Evolutionary conservation across 306 rosid species (phyloP).

Genomic region (Sicyos edulis): DNA sequence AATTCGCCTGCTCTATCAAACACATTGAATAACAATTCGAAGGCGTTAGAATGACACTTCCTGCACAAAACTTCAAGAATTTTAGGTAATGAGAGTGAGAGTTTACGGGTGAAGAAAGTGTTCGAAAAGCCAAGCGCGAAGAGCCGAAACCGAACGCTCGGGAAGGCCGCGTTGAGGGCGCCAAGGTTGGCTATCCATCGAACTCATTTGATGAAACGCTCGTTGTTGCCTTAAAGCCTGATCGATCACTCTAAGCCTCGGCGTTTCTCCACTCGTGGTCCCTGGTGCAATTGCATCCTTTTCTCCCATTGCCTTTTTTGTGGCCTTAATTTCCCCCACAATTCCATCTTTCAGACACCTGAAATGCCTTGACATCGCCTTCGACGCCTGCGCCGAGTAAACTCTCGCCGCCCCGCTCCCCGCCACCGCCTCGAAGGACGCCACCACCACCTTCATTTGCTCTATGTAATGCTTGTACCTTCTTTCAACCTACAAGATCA

Average conservation of each 20-base stretch:
- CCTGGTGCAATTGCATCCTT: slow-evolving; percentile 71
- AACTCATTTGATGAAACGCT: slow-evolving; percentile 75
- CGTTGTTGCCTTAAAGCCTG: slow-evolving; percentile 72
- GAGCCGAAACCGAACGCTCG: slow-evolving; percentile 75
- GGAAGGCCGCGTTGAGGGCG: slow-evolving; percentile 98
- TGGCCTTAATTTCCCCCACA: slow-evolving; percentile 45
- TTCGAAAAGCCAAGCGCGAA: slow-evolving; percentile 93
- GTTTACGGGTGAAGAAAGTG: slow-evolving; percentile 95
- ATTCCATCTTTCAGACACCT: slow-evolving; percentile 72
- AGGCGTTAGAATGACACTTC: no score
- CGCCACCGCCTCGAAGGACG: slow-evolving; percentile 66
- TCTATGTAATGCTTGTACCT: slow-evolving; percentile 79
- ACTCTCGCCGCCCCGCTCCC: slow-evolving; percentile 67
- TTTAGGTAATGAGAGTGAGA: no score
- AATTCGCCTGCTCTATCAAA: no score
- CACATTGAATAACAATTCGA: no score
- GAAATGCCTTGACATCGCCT: slow-evolving; percentile 86
- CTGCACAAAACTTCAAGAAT: no score
- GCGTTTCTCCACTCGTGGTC: slow-evolving; percentile 71
- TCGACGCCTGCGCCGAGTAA: slow-evolving; percentile 72
- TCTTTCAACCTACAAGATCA: slow-evolving; percentile 55
- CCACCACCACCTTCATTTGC: slow-evolving; percentile 77
- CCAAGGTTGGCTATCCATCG: slow-evolving; percentile 97
- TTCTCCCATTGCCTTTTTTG: slow-evolving; percentile 75
- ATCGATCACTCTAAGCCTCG: slow-evolving; percentile 68